Percentiles rank a stretch among this genome's conserved stretches.
Conservation (phyloP, 495 filamentous ascomycete species). For the Aspergillus asperescens region DNA sequence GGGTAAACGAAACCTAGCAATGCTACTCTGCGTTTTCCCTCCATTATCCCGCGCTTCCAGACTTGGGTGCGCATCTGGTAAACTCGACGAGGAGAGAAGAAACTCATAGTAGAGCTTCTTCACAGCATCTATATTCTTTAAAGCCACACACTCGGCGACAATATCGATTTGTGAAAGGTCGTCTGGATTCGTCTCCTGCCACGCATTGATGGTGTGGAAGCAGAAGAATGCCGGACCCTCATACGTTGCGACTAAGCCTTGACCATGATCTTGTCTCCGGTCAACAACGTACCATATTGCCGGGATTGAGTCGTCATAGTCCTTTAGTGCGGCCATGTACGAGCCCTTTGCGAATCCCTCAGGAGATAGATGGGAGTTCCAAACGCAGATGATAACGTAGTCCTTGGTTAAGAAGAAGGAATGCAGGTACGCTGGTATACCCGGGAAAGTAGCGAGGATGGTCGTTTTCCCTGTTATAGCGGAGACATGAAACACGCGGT, state of each 20-base stretch:
- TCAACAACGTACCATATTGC: constrained; percentile 69
- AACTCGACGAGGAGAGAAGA: constrained; percentile 39
- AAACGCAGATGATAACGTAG: constrained; percentile 64
- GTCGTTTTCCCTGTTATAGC: constrained; percentile 57
- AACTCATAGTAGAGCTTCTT: constrained; percentile 54
- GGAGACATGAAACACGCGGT: constrained; percentile 61
- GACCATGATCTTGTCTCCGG: constrained; percentile 34
- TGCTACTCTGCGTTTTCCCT: constrained; percentile 30
- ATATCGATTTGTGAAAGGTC: constrained; percentile 43
- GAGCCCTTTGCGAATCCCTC: constrained; percentile 43
- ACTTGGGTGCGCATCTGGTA: constrained; percentile 22
- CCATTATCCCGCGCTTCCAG: constrained; percentile 15
- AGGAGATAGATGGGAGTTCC: constrained; percentile 55
- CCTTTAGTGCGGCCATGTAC: constrained; percentile 25
- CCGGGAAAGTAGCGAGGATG: constrained; percentile 62
- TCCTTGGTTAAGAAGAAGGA: constrained; percentile 63
- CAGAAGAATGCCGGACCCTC: constrained; percentile 60
- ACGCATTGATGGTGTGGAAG: constrained; percentile 74
- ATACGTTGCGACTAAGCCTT: constrained; percentile 56
- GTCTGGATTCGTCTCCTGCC: constrained; percentile 46
- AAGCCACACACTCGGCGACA: constrained; percentile 52
- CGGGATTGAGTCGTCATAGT: constrained; percentile 44
- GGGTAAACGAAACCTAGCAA: constrained; percentile 48
- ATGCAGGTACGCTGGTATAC: constrained; percentile 61
- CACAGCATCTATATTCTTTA: constrained; percentile 50